Evolutionary conservation across 1,139 yeast genomes (phyloP), one percentile per base, ranked within the genome.

Genomic region (Lodderomyces margitis): DNA sequence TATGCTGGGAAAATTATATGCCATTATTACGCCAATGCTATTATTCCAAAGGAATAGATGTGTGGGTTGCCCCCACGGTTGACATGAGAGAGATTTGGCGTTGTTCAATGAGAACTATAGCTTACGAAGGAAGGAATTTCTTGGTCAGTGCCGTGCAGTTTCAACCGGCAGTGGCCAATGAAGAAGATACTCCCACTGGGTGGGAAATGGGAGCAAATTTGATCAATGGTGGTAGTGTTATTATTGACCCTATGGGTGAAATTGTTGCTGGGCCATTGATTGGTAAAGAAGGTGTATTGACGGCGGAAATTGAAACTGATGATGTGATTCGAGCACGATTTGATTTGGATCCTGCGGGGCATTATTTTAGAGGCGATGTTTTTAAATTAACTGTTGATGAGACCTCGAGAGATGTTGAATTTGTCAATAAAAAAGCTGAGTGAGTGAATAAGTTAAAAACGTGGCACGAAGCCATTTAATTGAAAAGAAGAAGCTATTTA

Each of bases 31-130:
- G 30, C 5, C 30, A 25, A 25, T 25, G 16, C 5, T 25, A 25
- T 10, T 25, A 25, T 10, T 25, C 30, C 15, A 25, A 25, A 16
- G 30, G 30, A 12, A 25, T 25, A 5, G 30, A 25, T 9, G 9
- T 25, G 3, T 25, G 30, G 30, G 30, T 25, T 5, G 30, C 30
- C 4, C 30, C 30, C 9, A 25, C 30, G 4, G 30, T 25, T 25
- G 30, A 25, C 16, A 25, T 25, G 30, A 25, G 30, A 25, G 30
- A 25, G 5, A 25, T 25, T 25, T 25, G 30, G 30, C 30, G 30
- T 15, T 25, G 30, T 25, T 25, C 30, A 25, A 25, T 25, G 30
- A 25, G 30, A 25, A 25, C 30, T n/a, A 5, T 25, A 12, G 30
- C 30, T n/a, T 25, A 25, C 12, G 30, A 25, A 25, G 30, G 30